These are phyloP conservation scores for Penicillium paxilli DNA, from an alignment of 495 filamentous ascomycete genomes.

Conservation along the genomic window DNA sequence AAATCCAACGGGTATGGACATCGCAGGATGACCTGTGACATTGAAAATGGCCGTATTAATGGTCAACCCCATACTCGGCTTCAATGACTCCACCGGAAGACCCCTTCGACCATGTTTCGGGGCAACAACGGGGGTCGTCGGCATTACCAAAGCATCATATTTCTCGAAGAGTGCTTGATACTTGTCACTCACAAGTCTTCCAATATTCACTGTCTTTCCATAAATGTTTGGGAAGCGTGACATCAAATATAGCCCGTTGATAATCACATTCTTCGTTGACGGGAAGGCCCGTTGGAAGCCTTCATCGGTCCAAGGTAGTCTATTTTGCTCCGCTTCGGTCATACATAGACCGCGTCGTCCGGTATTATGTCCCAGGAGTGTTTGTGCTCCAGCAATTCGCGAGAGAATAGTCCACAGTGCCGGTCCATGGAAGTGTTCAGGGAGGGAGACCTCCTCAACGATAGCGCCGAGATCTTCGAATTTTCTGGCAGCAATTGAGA, in stretches of 20 bases:
- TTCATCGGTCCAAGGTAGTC: conserved; percentile 33
- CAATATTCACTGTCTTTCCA: conserved; percentile 42
- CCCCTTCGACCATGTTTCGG: conserved; percentile 36
- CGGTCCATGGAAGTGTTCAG: conserved; percentile 47
- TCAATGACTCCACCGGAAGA: conserved; percentile 39
- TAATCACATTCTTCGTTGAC: conserved; percentile 43
- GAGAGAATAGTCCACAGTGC: conserved; percentile 52
- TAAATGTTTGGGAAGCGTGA: conserved; percentile 40
- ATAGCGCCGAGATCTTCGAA: conserved; percentile 51
- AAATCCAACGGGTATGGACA: conserved; percentile 56
- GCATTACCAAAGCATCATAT: conserved; percentile 50
- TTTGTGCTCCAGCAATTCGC: conserved; percentile 43
- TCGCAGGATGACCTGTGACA: conserved; percentile 56
- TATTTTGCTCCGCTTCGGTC: conserved; percentile 34
- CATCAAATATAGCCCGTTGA: conserved; percentile 42
- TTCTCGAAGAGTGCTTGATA: conserved; percentile 43
- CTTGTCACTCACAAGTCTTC: conserved; percentile 40
- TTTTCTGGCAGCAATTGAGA: conserved; percentile 44
- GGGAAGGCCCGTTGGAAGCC: conserved; percentile 36
- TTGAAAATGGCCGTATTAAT: conserved; percentile 60
- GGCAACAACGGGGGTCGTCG: conserved; percentile 45
- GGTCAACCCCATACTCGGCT: conserved; percentile 44
- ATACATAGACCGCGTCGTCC: conserved; percentile 41
- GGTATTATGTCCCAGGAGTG: conserved; percentile 36
- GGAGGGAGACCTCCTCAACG: conserved; percentile 52